Evolutionary conservation across 352 stramenopile genomes (phyloP), one percentile per base, ranked within the genome.

Genomic region (Globisporangium megalacanthum): DNA sequence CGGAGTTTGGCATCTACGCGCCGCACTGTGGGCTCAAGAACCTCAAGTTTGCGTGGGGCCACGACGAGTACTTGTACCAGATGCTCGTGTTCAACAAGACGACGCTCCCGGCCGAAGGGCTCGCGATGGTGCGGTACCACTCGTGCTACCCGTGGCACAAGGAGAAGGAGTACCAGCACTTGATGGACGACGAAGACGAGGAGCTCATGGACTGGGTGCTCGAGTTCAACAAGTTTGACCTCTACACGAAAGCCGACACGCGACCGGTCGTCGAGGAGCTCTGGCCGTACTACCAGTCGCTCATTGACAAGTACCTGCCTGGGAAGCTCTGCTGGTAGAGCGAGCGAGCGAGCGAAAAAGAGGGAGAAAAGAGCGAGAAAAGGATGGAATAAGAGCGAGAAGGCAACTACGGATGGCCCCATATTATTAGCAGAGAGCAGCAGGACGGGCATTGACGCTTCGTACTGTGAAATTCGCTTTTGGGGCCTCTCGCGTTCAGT

Each of bases 41-140:
- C 61, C 70, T 97, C 52, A 83, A 81, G 56, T 97, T 96, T 63
- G 88, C 89, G 2, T 97, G 89, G 78, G 92, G 92, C 51, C 92
- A 98, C 61, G 92, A 92, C 67, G 92, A 98, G 73, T 98, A 97
- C 68, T 77, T 98, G 69, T 98, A 96, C 69, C 77, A 92, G 60
- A 97, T 98, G 88, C 80, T 97, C 49, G 79, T 89, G 57, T 88
- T 88, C 56, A 97, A 98, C 72, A 64, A 92, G 53, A 81, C 67
- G 7, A 83, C 77, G 3, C 91, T 97, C 58, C 92, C 89, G 1
- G 73, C 88, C 14, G 88, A 96, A 64, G 92, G 83, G 1, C 79
- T 98, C 22, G 88, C 89, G 25, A 98, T 98, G 88, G 89, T 98
- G 61, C 84, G 92, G 15, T 98, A 95, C 69, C 92, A 98, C 77